Conservation (phyloP, 192 early-diverging fungal species). For the Haplosporangium gracile region DNA sequence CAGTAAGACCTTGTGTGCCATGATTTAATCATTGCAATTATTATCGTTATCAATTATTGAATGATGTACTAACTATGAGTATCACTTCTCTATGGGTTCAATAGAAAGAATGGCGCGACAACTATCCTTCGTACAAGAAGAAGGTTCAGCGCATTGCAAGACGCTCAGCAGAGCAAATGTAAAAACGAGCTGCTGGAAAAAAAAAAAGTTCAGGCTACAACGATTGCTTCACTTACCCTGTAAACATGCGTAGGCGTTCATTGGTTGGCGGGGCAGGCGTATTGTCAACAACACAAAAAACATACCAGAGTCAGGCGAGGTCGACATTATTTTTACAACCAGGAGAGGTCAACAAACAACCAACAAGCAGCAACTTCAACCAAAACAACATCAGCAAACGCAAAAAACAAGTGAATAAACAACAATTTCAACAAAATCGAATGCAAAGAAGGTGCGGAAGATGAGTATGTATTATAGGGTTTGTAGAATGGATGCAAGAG, state of each 20-base stretch:
- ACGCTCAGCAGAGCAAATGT: constrained; percentile 64
- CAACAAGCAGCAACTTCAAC: neutral
- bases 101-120: constrained; percentile 84
- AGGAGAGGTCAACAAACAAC: neutral
- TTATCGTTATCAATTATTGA: neutral
- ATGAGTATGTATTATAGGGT: neutral
- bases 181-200: neutral
- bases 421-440: neutral
- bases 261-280: neutral
- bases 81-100: neutral
- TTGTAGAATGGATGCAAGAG: neutral
- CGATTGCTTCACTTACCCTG: neutral
- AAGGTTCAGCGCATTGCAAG: constrained; percentile 74
- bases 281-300: neutral
- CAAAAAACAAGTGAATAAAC: constrained; percentile 7
- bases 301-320: neutral
- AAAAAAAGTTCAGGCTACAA: neutral
- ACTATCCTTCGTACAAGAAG: constrained; percentile 79
- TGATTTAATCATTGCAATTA: neutral
- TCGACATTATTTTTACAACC: neutral
- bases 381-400: neutral
- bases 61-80: neutral
- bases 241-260: neutral
- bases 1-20: constrained; percentile 67
- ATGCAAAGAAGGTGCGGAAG: neutral